Evolutionary conservation across 768 basidiomycete genomes (phyloP), one percentile per base, ranked within the genome.

Genomic region (Xerocomellus intermedius): DNA sequence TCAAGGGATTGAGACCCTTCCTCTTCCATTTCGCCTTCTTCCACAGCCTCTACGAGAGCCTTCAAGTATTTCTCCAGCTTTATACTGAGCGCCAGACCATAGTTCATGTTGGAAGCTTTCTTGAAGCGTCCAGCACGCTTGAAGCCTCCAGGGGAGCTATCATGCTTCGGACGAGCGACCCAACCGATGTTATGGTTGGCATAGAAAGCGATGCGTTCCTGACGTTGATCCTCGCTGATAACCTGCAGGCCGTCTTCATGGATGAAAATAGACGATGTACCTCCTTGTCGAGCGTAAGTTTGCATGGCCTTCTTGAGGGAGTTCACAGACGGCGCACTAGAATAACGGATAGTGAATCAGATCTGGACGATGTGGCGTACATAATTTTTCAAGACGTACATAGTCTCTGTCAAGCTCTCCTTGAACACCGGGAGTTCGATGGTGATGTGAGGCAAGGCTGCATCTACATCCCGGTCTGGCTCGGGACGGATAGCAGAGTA

Each of bases 31-130:
- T 75, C 71, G 62, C 67, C 51, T 60, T 57, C 59, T 66, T 64
- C 68, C 60, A 77, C 65, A 75, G 78, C 52, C 50, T 70, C 72
- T 9, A 77, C 75, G 21, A 91, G 58, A 86, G 62, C 65, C 47
- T 73, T 71, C 65, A 80, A 68, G 48, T 73, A 60, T 21, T 58
- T 61, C 48, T 70, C 69, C 42, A 70, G 48, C 33, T 75, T 71
- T 19, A 79, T 67, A 1, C 74, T 76, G 3, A 81, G 60, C 17
- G 69, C 73, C 19, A 80, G 69, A 4, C 83, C 91, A 63, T 87
- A 93, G 67, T 94, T 95, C 87, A 94, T 87, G 70, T 96, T 96
- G 32, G 85, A 86, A 2, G 92, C 91, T 70, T 96, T 96, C 77
- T 96, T 95, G 82, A 96, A 96, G 14, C 92, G 81, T 16, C 93